phyloP scores from a whole-genome alignment of 1,139 yeast species.

The Blastobotrys malaysiensis region DNA sequence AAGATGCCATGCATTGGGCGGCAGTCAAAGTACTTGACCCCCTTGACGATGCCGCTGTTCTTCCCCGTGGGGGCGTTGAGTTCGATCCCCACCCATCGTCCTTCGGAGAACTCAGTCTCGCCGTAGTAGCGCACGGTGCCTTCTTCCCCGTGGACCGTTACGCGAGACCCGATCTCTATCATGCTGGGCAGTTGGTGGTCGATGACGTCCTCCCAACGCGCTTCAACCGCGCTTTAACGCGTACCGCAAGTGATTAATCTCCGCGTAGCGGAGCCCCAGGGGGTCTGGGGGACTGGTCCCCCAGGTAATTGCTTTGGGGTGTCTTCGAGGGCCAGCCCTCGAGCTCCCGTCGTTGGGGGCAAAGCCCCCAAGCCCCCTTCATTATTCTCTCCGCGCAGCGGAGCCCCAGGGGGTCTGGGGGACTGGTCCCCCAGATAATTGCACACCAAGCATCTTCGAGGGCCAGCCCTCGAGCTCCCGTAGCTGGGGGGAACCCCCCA shows the following conservation, averaged over 20 bases:
- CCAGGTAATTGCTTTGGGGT: too few species aligned
- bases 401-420: too few species aligned
- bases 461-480: too few species aligned
- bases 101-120: conserved; percentile 46
- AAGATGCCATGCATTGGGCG: conserved; percentile 43
- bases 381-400: too few species aligned
- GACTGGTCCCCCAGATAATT: too few species aligned
- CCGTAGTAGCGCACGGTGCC: conserved; percentile 39
- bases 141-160: conserved; percentile 20
- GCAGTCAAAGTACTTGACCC: conserved; percentile 55
- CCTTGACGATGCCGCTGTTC: conserved; percentile 73
- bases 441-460: too few species aligned
- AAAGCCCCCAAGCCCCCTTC: too few species aligned
- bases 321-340: too few species aligned
- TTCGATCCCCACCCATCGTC: conserved; percentile 76
- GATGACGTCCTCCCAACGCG: background rate
- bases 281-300: too few species aligned
- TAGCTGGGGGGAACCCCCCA: too few species aligned
- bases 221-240: background rate
- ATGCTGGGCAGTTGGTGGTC: background rate
- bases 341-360: too few species aligned
- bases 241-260: background rate
- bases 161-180: conserved; percentile 19
- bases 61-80: conserved; percentile 61
- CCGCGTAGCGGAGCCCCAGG: too few species aligned